phyloP scores from a whole-genome alignment of 176 grass and related monocot species.

The Aegilops speltoides region DNA sequence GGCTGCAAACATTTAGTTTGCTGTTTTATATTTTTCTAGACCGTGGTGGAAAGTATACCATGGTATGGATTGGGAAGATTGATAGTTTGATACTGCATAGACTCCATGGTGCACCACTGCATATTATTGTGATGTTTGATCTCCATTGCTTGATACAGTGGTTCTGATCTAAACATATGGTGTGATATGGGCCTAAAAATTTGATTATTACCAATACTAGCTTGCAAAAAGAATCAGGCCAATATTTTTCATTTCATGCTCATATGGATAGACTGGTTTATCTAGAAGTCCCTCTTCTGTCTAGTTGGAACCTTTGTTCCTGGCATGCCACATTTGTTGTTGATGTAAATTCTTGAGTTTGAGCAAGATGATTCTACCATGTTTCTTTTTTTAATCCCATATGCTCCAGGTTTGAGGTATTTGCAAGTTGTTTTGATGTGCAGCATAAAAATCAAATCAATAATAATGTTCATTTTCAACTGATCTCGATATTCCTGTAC shows the following conservation, averaged over 20 bases:
- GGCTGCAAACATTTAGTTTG: not conserved
- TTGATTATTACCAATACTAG: not conserved
- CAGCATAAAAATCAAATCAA: not conserved
- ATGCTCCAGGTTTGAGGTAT: not conserved
- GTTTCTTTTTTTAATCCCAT: not conserved
- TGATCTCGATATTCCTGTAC: constrained; percentile 24
- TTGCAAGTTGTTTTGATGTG: not conserved
- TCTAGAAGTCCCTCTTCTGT: not conserved
- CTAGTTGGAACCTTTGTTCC: not conserved
- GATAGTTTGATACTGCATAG: not conserved
- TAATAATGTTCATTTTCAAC: not conserved
- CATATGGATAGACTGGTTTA: not conserved
- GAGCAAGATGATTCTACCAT: not conserved
- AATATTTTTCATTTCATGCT: not conserved
- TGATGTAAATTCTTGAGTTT: too few species aligned
- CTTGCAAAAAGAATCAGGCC: not conserved
- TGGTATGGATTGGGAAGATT: not conserved
- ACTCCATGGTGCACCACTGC: not conserved
- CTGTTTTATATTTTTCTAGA: not conserved
- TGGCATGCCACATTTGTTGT: not conserved
- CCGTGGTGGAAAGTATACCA: too few species aligned
- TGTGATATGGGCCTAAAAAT: not conserved
- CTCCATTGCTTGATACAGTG: not conserved
- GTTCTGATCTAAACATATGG: not conserved
- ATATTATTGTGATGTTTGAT: not conserved